Base-by-base conservation (phyloP, 192 early-diverging fungal genomes). In the Rhizoclosmatium globosum region DNA sequence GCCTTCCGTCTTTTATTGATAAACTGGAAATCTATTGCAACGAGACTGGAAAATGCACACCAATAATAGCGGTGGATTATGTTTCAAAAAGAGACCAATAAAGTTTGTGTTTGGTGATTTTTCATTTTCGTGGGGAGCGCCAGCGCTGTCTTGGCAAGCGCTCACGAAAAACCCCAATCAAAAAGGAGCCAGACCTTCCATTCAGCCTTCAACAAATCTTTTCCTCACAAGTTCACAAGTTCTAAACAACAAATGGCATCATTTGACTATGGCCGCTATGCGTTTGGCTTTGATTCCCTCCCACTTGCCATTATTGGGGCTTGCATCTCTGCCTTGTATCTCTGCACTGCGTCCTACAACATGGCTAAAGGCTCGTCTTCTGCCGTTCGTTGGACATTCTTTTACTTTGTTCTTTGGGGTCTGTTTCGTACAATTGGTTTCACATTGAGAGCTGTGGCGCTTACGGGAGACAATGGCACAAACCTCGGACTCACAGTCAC, bases 371-470 rank as follows among this genome's bases (percentile, higher is more conserved):
- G 11, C 53, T 56, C 53, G 11, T 9, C 53, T 15, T 56, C 53
- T 56, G 53, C 53, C 53, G 53, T n/a, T 15, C 53, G 53, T 56
- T 15, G 11, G 19, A 56, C 19, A 13, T 68, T 45, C 67, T 31
- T 47, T 44, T 68, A n/a, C 17, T 15, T 45, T 9, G 47, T 68
- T 13, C 41, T 11, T 44, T 68, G 67, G 67, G 48, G 50, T 31
- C 6, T 60, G 6, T 4, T 59, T 9, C 48, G 71, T 19, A 23
- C 41, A 23, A 19, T 73, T 19, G 71, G 53, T n/a, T 73, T 73
- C 41, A 39, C 39, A 17, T 39, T 73, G 53, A 73, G 71, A 44
- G 71, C 71, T 9, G 71, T 60, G 11, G 11, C 19, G 6, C 53
- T 60, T 6, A n/a, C 41, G 6, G 57, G 48, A 13, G 21, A 58